These are phyloP conservation scores for Neonectria neomacrospora DNA, from an alignment of 2,329 filamentous ascomycete species.

Conservation along the genomic window DNA sequence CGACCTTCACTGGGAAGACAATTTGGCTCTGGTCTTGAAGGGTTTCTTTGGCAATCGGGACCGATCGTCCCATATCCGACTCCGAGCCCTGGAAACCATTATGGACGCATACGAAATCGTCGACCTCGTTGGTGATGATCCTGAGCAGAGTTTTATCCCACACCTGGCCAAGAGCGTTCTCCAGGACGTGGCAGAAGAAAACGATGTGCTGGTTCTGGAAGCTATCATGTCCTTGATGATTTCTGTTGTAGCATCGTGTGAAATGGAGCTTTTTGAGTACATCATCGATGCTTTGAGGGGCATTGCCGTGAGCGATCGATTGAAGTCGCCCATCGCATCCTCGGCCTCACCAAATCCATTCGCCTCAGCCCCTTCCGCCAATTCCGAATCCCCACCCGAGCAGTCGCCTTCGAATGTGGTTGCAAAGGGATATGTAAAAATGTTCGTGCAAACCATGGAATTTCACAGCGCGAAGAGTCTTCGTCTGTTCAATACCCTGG, in stretches of 20 bases:
- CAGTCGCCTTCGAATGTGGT: conserved; percentile 76
- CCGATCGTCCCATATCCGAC: conserved; percentile 70
- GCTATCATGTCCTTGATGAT: conserved; percentile 73
- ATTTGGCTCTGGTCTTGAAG: conserved; percentile 68
- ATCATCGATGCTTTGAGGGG: conserved; percentile 64
- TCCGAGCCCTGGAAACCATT: conserved; percentile 70
- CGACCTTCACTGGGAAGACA: conserved; percentile 73
- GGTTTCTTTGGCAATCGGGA: conserved; percentile 71
- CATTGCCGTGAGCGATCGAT: conserved; percentile 61
- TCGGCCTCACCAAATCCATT: conserved; percentile 42
- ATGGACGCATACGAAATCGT: conserved; percentile 69
- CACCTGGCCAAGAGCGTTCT: conserved; percentile 71
- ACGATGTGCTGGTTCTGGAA: conserved; percentile 72
- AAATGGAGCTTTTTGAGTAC: conserved; percentile 67
- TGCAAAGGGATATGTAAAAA: conserved; percentile 74
- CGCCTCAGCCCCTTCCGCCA: conserved; percentile 35
- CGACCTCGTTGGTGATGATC: conserved; percentile 67
- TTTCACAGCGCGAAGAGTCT: conserved; percentile 72
- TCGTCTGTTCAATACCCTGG: conserved; percentile 69
- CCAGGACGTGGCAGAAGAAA: conserved; percentile 69
- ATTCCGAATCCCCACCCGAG: conserved; percentile 41
- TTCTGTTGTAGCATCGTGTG: conserved; percentile 70
- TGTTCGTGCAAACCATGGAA: conserved; percentile 81
- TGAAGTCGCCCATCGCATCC: conserved; percentile 55
- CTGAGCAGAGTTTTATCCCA: conserved; percentile 66